Conservation (phyloP, 306 rosid genomes). For the Datisca glomerata region DNA sequence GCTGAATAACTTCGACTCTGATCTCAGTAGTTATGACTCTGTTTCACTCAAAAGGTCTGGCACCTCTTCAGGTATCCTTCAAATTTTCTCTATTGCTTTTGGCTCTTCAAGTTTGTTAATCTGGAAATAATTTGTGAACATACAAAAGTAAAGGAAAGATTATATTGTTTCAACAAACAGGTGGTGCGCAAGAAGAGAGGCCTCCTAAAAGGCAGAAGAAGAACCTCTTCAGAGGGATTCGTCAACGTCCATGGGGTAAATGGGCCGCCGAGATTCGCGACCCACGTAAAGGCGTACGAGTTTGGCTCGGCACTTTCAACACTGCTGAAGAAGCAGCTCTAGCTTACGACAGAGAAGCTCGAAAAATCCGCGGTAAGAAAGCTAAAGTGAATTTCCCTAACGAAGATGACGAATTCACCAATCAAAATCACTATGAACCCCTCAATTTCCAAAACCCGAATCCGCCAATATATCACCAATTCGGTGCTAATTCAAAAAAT, state of each 20-base stretch:
- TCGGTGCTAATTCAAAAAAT: too few relatives aligned
- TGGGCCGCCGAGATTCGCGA: slow-evolving; percentile 98
- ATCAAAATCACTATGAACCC: too few relatives aligned
- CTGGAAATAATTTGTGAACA: too few relatives aligned
- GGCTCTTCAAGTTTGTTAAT: too few relatives aligned
- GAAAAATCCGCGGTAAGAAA: slow-evolving; percentile 79
- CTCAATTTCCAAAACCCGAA: too few relatives aligned
- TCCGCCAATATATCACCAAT: too few relatives aligned
- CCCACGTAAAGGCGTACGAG: slow-evolving; percentile 87
- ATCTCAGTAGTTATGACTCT: background rate
- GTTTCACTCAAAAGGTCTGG: slow-evolving; percentile 26
- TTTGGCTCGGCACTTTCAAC: slow-evolving; percentile 90
- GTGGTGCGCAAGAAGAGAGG: slow-evolving; percentile 28
- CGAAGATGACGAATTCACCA: slow-evolving; percentile 45
- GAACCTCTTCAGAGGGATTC: slow-evolving; percentile 77
- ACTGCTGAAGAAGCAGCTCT: slow-evolving; percentile 94
- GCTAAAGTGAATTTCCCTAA: slow-evolving; percentile 94
- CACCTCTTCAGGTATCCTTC: slow-evolving; percentile 24
- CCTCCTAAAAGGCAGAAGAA: slow-evolving; percentile 68
- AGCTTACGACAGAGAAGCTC: slow-evolving; percentile 84
- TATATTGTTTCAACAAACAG: slow-evolving; percentile 20
- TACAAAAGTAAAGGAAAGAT: too few relatives aligned
- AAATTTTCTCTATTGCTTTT: background rate
- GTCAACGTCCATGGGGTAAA: slow-evolving; percentile 98
- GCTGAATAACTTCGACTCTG: slow-evolving; percentile 6